A percentile compares a stretch with the other conserved stretches of the same genome.
phyloP scores from a whole-genome alignment of 2,329 filamentous ascomycete species.

The Aspergillus novoparasiticus region DNA sequence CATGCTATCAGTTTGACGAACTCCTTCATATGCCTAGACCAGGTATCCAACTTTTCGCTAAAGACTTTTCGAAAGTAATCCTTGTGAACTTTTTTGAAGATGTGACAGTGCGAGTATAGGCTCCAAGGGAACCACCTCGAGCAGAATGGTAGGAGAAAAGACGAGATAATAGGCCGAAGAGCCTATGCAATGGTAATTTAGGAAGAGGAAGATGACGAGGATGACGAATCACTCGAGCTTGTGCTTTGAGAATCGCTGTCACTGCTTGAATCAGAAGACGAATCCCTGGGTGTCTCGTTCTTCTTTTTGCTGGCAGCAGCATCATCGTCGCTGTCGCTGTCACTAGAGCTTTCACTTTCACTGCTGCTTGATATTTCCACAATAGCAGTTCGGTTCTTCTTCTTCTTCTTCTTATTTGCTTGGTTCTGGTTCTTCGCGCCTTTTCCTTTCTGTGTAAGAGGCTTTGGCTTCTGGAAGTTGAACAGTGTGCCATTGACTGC shows the following conservation, averaged over 20 bases:
- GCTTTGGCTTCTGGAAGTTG: constrained; percentile 26
- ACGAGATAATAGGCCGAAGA: not conserved
- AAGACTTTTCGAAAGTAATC: not conserved
- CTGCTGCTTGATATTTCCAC: constrained; percentile 47
- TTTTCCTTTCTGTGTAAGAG: constrained; percentile 25
- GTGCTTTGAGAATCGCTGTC: constrained; percentile 19
- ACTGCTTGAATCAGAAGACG: constrained; percentile 18
- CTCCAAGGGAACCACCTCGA: not conserved
- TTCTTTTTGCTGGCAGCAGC: constrained; percentile 11
- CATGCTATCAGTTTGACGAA: constrained; percentile 1
- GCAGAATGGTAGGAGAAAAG: not conserved
- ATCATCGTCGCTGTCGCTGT: constrained; percentile 30
- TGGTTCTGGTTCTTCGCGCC: constrained; percentile 20
- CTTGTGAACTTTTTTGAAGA: constrained; percentile 5
- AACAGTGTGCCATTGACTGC: constrained; percentile 34
- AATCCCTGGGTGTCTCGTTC: constrained; percentile 19
- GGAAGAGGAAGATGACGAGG: not conserved
- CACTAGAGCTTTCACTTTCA: constrained; percentile 36
- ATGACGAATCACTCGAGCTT: constrained; percentile 15
- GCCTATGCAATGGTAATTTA: not conserved
- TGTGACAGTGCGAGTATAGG: not conserved
- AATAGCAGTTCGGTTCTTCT: constrained; percentile 43
- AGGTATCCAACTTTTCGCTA: constrained; percentile 21
- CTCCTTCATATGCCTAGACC: constrained; percentile 13
- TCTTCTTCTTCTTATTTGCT: constrained; percentile 40